These are phyloP conservation scores for Shiraia sp. DNA, from an alignment of 2,329 filamentous ascomycete species.

Conservation along the genomic window DNA sequence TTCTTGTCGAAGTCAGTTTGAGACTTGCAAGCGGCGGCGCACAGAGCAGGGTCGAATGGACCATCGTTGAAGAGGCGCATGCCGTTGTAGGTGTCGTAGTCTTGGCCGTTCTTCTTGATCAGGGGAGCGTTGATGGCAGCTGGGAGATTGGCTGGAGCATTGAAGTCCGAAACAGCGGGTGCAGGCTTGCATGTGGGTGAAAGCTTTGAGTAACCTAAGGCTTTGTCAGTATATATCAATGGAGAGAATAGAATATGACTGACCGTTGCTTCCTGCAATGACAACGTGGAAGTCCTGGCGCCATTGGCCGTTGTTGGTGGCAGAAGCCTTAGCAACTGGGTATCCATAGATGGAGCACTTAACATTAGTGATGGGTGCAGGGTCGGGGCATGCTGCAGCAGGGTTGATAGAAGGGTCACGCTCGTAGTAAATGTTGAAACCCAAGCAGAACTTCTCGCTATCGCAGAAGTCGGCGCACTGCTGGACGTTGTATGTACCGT, in stretches of 20 bases:
- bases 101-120: slow-evolving; percentile 8
- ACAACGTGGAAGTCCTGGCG: slow-evolving; percentile 30
- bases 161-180: slow-evolving; percentile 18
- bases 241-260: no score
- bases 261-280: slow-evolving; percentile 30
- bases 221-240: no score
- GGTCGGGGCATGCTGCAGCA: slow-evolving; percentile 19
- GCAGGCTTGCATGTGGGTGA: slow-evolving; percentile 5
- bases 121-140: slow-evolving; percentile 34
- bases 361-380: slow-evolving; percentile 26
- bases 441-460: slow-evolving; percentile 27
- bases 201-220: slow-evolving; percentile 30
- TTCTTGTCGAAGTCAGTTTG: slow-evolving; percentile 41
- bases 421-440: slow-evolving; percentile 37
- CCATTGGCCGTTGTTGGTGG: slow-evolving; percentile 30
- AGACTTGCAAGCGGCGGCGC: slow-evolving; percentile 40
- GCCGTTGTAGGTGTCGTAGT: slow-evolving; percentile 31
- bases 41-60: slow-evolving; percentile 33
- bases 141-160: slow-evolving; percentile 14
- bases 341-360: slow-evolving; percentile 36
- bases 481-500: slow-evolving; percentile 15
- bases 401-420: slow-evolving; percentile 27
- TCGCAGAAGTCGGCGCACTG: slow-evolving; percentile 25
- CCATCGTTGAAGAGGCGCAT: slow-evolving; percentile 34
- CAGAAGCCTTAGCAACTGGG: slow-evolving; percentile 17